Conservation (phyloP, 805 yeast genomes). For the Schizosaccharomyces japonicus region DNA sequence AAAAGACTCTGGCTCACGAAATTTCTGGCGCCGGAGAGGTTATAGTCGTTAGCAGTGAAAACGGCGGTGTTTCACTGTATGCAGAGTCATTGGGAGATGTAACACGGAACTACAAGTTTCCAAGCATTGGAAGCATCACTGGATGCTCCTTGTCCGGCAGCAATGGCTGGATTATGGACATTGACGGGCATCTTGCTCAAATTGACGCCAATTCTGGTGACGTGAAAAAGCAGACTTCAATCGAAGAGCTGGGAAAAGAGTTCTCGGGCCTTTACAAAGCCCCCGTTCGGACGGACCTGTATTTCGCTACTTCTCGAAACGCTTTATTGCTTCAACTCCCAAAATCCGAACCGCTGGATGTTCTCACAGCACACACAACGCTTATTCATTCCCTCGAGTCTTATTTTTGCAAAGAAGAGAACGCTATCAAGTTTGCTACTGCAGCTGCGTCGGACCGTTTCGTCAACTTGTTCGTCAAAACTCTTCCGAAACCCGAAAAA, state of each 20-base stretch:
- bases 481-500: too few relatives aligned
- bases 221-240: not conserved
- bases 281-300: not conserved
- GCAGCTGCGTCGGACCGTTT: constrained; percentile 3
- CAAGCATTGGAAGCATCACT: not conserved
- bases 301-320: not conserved
- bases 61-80: not conserved
- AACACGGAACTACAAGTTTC: not conserved
- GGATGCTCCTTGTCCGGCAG: not conserved
- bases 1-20: not conserved
- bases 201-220: not conserved
- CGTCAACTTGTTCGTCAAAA: not conserved
- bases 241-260: not conserved
- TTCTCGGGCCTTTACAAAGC: not conserved
- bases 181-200: not conserved
- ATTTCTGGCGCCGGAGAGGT: not conserved
- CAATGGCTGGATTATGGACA: not conserved
- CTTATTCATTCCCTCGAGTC: not conserved
- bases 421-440: not conserved
- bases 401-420: not conserved
- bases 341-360: not conserved
- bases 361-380: not conserved
- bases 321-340: not conserved
- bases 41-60: not conserved
- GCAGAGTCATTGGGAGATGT: not conserved